These are phyloP conservation scores for Vanilla planifolia DNA, from an alignment of 106 monocot genomes.

Conservation along the genomic window DNA sequence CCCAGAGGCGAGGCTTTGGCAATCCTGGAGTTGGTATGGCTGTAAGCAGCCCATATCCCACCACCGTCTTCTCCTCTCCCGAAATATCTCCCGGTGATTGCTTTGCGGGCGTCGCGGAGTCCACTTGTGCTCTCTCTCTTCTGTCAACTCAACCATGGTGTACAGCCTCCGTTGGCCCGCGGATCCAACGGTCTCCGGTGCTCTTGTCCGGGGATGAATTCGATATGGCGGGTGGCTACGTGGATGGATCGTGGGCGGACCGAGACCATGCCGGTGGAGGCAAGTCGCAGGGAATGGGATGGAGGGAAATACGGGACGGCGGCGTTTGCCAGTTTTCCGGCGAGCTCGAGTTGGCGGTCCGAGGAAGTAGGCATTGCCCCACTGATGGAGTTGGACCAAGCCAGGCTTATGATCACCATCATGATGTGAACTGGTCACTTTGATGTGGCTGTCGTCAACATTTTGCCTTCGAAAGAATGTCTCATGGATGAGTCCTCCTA, in stretches of 20 bases:
- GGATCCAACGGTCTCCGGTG: constrained; percentile 5
- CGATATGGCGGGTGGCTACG: constrained; percentile 9
- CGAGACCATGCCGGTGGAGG: constrained; percentile 20
- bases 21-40: constrained; percentile 12
- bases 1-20: constrained; percentile 20
- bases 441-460: too few relatives aligned
- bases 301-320: constrained; percentile 9
- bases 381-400: background rate
- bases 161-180: constrained; percentile 10
- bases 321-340: constrained; percentile 45
- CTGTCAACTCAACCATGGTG: constrained; percentile 87
- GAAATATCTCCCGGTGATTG: constrained; percentile 37
- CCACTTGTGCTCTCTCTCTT: constrained; percentile 99
- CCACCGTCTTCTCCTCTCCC: constrained; percentile 15
- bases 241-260: constrained; percentile 28
- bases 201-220: constrained; percentile 20
- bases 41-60: constrained; percentile 10
- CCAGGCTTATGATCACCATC: background rate
- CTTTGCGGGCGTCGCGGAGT: constrained; percentile 49
- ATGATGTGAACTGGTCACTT: constrained; percentile 4
- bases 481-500: too few relatives aligned
- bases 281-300: constrained; percentile 21
- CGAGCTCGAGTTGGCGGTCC: constrained; percentile 87
- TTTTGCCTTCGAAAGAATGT: too few relatives aligned
- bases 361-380: constrained; percentile 35